Evolutionary conservation across 768 basidiomycete genomes (phyloP), one percentile per base, ranked within the genome.

Genomic region (Candolleomyces eurysporus): DNA sequence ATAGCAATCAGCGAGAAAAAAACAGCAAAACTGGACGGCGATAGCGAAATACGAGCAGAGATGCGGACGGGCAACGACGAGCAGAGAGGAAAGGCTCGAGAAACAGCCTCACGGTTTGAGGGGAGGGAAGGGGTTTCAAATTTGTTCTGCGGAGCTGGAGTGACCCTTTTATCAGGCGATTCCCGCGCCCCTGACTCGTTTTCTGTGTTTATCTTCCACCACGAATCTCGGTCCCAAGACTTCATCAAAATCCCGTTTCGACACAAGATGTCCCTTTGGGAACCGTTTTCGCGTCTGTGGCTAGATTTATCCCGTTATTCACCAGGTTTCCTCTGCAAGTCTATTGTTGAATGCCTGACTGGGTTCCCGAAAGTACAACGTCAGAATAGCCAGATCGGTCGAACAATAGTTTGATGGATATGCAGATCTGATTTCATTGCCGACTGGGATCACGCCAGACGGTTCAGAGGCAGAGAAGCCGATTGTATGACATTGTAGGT

Each of bases 1-100:
- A 75, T 63, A 48, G 21, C 48, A 48, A 49, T 48, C 62, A 70
- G 69, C 66, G 70, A 76, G 73, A 66, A 70, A 74, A 75, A 73
- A 76, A 73, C 74, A 72, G 76, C 65, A 59, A 66, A 69, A 70
- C 69, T 65, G 66, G 67, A 65, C 54, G 73, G 71, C 66, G 74
- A 78, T 67, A 76, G 74, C 74, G 65, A 60, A 63, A 56, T 60
- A 62, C 42, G 55, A 61, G 63, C 52, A 51, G 56, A 22, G 61
- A 59, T 48, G 61, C 53, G 60, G 51, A 63, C 59, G 61, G 63
- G 57, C 57, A 60, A 50, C 60, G 63, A 56, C 54, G 61, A 43
- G 42, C 46, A 22, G 36, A 49, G 58, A 21, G 58, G 49, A 43
- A 43, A 48, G 17, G 53, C 53, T 17, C n/a, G 53, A 26, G 42